Percentiles rank a stretch among this genome's conserved stretches.
These are phyloP conservation scores for Quercus wislizeni DNA, from an alignment of 306 rosid genomes.

Conservation along the genomic window DNA sequence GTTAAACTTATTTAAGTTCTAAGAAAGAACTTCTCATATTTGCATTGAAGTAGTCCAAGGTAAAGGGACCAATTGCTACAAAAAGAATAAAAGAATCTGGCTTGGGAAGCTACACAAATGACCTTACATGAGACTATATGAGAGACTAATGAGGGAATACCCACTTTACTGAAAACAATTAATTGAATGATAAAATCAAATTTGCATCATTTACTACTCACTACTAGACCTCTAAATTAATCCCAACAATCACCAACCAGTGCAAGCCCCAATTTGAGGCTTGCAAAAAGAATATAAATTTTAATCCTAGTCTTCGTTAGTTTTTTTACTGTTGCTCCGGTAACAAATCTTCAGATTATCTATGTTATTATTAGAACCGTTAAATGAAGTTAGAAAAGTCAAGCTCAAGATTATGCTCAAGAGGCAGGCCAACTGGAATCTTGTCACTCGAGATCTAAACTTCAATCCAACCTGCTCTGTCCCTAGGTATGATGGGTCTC, in stretches of 20 bases:
- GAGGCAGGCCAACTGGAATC: conserved; percentile 30
- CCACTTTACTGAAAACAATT: conserved; percentile 46
- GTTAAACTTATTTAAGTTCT: too few species aligned
- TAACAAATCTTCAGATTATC: conserved; percentile 58
- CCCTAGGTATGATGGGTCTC: conserved; percentile 62
- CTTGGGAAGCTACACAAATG: conserved; percentile 53
- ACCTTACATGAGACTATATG: conserved; percentile 21
- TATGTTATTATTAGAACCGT: conserved; percentile 73
- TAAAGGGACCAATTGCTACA: conserved; percentile 54
- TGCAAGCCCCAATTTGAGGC: conserved; percentile 79
- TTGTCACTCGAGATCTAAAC: conserved; percentile 39
- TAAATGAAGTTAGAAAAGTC: conserved; percentile 64
- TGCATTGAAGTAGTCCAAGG: conserved; percentile 75
- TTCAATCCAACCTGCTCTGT: conserved; percentile 60
- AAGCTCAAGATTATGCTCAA: conserved; percentile 28
- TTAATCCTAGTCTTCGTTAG: conserved; percentile 60
- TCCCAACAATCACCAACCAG: conserved; percentile 61
- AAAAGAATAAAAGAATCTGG: conserved; percentile 59
- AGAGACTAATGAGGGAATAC: conserved; percentile 32
- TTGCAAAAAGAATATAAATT: conserved; percentile 87
- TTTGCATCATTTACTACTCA: conserved; percentile 47
- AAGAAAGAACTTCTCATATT: background rate
- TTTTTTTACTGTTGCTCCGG: conserved; percentile 55
- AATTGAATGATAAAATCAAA: conserved; percentile 40
- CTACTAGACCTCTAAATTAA: conserved; percentile 39